Base-by-base conservation (phyloP, 139 green algal genomes). In the Volvox reticuliferus region DNA sequence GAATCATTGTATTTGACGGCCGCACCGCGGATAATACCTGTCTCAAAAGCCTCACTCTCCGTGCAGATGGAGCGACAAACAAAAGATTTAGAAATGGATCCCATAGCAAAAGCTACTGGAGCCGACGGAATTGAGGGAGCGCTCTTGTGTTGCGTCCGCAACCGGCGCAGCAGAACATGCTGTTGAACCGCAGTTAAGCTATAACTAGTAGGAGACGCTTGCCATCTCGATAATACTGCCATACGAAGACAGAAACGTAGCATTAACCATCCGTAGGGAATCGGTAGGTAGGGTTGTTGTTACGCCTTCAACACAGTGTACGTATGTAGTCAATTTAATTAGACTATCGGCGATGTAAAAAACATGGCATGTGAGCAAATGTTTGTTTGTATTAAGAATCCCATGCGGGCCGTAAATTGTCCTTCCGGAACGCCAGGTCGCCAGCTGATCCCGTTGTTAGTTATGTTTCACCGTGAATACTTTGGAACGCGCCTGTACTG, bases 1-100 rank as follows among this genome's bases (percentile, higher is more conserved):
- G 77, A 88, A 75, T 95, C 93, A n/a, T 50, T 88, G 71, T 89
- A 92, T 33, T 89, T 91, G 12, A 94, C 36, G 26, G 26, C 2
- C 0, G 86, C 82, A 26, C 91, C 88, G 13, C 88, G 76, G 12
- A 89, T 88, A 12, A 91, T 35, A 3, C 69, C 63, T 0, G 19
- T 82, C 65, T 93, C 73, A n/a, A 79, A 89, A 6, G 28, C 71
- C 17, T 86, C 86, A n/a, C 35, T 12, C 17, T 73, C 69, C 20
- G 71, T 36, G 26, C 26, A 33, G 1, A 79, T 32, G 6, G 26
- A 79, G 21, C 71, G 71, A n/a, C 71, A 1, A n/a, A 79, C 1
- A 2, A 30, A n/a, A n/a, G 71, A 30, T 20, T 5, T 79, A 36
- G 28, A 73, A 28, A 24, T 33, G 71, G 26, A 35, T 79, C 6